Base-by-base conservation (phyloP, 2,329 filamentous ascomycete genomes). In the Talaromyces islandicus region DNA sequence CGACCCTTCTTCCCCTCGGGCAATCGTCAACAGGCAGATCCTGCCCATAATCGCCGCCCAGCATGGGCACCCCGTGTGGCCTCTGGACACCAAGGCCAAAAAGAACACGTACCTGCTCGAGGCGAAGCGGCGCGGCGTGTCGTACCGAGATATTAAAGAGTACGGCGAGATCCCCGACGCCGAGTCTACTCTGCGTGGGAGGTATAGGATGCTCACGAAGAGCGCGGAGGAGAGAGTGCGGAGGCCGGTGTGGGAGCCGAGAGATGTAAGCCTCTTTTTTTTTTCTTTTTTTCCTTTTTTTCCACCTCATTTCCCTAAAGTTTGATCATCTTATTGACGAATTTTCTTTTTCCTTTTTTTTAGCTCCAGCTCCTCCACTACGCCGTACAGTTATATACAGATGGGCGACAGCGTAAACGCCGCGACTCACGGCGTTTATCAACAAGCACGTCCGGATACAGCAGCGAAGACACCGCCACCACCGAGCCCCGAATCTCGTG, bases 141-240 rank as follows among this genome's bases (percentile, higher is more conserved):
- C 78, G 1, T 81, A 81, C 68, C 78, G 76, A 58, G 73, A 79
- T 10, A 81, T 81, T 64, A 80, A 79, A 61, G 43, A 46, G 21
- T 46, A 68, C 69, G 24, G 65, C 71, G 2, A 75, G 76, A 0
- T 68, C 69, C 0, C 79, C 80, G 62, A 71, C 70, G 77, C 78
- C 0, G 78, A 80, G 58, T 81, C 78, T 4, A 81, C 78, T 1
- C 68, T 81, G 3, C 74, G 78, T 27, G 78, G 78, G 1, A 71
- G 78, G 21, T 80, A 75, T 59, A 74, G 78, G 29, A 79, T 75
- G 2, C 65, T 80, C 21, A 80, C 77, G 0, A 80, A 80, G 59
- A 61, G 68, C 0, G 79, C 78, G 56, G 76, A 78, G 35, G 71
- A 78, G 29, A 69, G 78, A 4, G 72, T 80, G 7, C 70, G 78